A percentile compares a stretch with the other conserved stretches of the same genome.
Evolutionary conservation across 2,329 filamentous ascomycete species (phyloP).

Genomic region (Aureobasidium uvarum): DNA sequence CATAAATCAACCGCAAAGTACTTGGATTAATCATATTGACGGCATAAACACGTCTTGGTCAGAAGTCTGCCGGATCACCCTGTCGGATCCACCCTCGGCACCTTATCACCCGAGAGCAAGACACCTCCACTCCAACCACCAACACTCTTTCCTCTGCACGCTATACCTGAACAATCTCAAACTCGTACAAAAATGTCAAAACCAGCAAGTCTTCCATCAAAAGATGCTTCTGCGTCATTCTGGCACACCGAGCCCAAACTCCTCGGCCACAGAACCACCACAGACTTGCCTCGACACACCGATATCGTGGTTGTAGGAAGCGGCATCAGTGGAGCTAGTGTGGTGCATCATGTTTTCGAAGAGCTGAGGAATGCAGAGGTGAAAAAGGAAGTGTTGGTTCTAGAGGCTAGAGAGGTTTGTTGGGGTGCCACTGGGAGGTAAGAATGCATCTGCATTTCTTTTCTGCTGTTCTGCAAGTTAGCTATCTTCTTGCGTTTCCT

Average conservation of each 20-base stretch:
- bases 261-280: constrained; percentile 65
- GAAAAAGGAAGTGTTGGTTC: constrained; percentile 58
- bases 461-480: background rate
- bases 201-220: constrained; percentile 53
- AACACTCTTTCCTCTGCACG: too few relatives aligned
- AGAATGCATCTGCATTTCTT: constrained; percentile 36
- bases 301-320: constrained; percentile 72
- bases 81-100: background rate
- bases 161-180: background rate
- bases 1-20: too few relatives aligned
- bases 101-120: background rate
- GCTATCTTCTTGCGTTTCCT: too few relatives aligned
- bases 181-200: background rate
- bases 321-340: constrained; percentile 73
- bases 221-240: constrained; percentile 63
- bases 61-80: background rate
- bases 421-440: constrained; percentile 82
- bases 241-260: constrained; percentile 70
- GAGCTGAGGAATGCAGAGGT: background rate
- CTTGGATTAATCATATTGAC: too few relatives aligned
- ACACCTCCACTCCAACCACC: background rate
- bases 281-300: constrained; percentile 58
- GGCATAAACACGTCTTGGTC: too few relatives aligned
- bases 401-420: constrained; percentile 77
- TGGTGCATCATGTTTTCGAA: constrained; percentile 55